Percentiles rank a stretch among this genome's conserved stretches.
phyloP scores from a whole-genome alignment of 495 filamentous ascomycete genomes.

The Hypoxylon fuscum region DNA sequence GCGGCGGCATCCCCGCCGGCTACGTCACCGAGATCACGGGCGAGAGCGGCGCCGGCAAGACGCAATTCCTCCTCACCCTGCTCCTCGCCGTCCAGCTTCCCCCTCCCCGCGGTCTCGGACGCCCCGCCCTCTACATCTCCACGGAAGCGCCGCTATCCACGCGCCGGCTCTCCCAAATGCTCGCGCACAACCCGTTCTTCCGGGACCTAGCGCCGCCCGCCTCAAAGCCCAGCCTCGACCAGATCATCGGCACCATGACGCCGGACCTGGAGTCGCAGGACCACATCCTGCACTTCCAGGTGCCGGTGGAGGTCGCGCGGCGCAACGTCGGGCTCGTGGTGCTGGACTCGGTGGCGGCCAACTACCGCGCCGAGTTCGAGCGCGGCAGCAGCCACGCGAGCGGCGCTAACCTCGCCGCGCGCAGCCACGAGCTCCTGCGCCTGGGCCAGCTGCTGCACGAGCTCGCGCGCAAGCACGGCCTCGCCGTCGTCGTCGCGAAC shows the following conservation, averaged over 20 bases:
- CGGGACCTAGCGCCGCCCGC: constrained; percentile 54
- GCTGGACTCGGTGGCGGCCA: constrained; percentile 90
- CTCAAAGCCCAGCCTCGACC: constrained; percentile 70
- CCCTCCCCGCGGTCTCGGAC: constrained; percentile 71
- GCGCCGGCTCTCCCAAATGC: constrained; percentile 78
- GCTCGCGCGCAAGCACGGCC: constrained; percentile 72
- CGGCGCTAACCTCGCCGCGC: constrained; percentile 64
- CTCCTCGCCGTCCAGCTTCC: constrained; percentile 84
- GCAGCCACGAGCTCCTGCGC: constrained; percentile 73
- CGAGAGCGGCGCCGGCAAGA: constrained; percentile 96
- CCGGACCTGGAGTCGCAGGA: constrained; percentile 94
- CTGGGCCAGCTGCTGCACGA: constrained; percentile 80
- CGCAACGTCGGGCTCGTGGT: constrained; percentile 82
- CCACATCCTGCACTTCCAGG: constrained; percentile 90
- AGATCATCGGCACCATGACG: constrained; percentile 81
- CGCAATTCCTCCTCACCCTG: constrained; percentile 87
- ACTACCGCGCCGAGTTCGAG: constrained; percentile 91
- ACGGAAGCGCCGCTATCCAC: constrained; percentile 89
- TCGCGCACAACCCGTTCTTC: constrained; percentile 71
- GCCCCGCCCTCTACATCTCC: constrained; percentile 87
- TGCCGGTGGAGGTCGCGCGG: constrained; percentile 81
- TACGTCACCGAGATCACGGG: constrained; percentile 92
- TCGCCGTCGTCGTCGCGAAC: constrained; percentile 92
- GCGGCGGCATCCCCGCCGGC: constrained; percentile 84
- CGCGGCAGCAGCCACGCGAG: constrained; percentile 42